A percentile compares a stretch with the other conserved stretches of the same genome.
phyloP scores from a whole-genome alignment of 768 basidiomycete genomes.

The Holtermannia corniformis region DNA sequence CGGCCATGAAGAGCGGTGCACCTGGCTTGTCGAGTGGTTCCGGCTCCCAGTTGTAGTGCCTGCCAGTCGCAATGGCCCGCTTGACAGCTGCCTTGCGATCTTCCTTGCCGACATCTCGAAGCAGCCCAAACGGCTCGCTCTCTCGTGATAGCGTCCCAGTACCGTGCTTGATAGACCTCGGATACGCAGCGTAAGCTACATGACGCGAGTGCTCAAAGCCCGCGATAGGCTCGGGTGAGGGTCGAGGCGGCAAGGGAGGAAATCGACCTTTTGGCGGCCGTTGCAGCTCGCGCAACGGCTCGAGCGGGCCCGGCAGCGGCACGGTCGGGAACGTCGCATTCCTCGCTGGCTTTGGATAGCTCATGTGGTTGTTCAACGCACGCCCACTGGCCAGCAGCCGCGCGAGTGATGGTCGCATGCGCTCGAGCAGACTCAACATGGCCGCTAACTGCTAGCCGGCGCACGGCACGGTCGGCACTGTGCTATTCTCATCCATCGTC shows the following conservation, averaged over 20 bases:
- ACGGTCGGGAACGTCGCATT: neutral
- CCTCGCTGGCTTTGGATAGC: neutral
- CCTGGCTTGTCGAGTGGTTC: neutral
- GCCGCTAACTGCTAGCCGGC: too few species aligned
- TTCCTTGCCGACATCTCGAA: slow-evolving; percentile 3
- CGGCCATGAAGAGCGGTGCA: slow-evolving; percentile 5
- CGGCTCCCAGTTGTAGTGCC: slow-evolving; percentile 3
- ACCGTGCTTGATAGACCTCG: slow-evolving; percentile 1
- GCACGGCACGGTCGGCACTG: too few species aligned
- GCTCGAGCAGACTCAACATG: too few species aligned
- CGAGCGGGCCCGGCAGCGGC: neutral
- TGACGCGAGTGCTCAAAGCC: neutral
- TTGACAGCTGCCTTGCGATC: slow-evolving; percentile 6
- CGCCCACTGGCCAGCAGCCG: too few species aligned
- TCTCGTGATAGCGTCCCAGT: slow-evolving; percentile 6
- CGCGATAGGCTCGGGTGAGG: neutral
- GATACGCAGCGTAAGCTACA: slow-evolving; percentile 17
- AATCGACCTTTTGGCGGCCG: neutral
- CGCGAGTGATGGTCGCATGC: too few species aligned
- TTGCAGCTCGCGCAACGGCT: neutral
- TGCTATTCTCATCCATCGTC: too few species aligned
- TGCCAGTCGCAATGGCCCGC: slow-evolving; percentile 3
- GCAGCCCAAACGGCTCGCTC: slow-evolving; percentile 9
- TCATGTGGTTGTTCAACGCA: too few species aligned
- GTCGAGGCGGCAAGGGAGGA: too few species aligned